Conservation (phyloP, 164 flowering plant genomes). For the Vitis amurensis region DNA sequence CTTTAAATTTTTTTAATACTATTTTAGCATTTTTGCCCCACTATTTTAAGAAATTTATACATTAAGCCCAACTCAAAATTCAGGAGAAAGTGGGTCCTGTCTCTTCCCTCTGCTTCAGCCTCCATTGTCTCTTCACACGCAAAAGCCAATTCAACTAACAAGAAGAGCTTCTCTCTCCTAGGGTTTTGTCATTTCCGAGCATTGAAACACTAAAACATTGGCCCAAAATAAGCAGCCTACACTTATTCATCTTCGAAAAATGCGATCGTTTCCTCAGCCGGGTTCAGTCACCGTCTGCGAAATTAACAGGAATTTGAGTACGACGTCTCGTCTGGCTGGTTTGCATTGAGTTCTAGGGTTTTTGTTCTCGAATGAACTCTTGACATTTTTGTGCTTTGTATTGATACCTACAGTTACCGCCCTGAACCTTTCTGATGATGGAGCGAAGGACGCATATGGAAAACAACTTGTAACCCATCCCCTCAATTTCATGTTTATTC, state of each 20-base stretch:
- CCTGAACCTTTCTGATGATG: constrained; percentile 56
- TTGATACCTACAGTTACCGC: constrained; percentile 54
- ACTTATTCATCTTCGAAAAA: constrained; percentile 12
- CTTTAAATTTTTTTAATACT: too few relatives aligned
- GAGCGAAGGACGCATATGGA: constrained; percentile 71
- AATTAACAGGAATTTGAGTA: constrained; percentile 83
- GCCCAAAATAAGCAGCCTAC: too few relatives aligned
- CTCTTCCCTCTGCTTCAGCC: too few relatives aligned
- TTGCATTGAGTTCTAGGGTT: background rate
- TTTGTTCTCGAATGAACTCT: background rate
- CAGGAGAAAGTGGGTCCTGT: too few relatives aligned
- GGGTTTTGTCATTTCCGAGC: too few relatives aligned
- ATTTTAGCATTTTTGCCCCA: too few relatives aligned
- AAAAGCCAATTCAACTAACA: too few relatives aligned
- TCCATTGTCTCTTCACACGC: too few relatives aligned
- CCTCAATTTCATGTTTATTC: constrained; percentile 1
- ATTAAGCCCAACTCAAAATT: too few relatives aligned
- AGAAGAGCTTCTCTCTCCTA: too few relatives aligned
- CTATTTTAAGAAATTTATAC: too few relatives aligned
- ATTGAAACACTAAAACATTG: too few relatives aligned
- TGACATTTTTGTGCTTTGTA: background rate
- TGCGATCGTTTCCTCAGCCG: constrained; percentile 80
- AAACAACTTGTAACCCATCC: constrained; percentile 57
- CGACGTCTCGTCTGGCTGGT: constrained; percentile 8
- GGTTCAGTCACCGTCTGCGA: constrained; percentile 87